Base-by-base conservation (phyloP, 345 rosid genomes). In the Raphanus raphanistrum region DNA sequence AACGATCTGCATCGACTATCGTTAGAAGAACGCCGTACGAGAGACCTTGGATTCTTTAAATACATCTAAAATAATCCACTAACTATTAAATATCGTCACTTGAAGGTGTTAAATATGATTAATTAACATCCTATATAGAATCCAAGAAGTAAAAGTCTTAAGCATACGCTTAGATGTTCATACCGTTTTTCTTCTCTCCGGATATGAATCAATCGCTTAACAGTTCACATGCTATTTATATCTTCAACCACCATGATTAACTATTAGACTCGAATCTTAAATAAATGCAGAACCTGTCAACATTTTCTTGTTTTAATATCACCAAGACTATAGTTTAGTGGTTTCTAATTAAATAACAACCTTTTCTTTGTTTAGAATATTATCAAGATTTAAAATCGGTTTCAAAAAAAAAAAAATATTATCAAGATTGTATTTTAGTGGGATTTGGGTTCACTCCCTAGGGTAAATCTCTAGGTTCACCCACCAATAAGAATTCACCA, bases 201-300 rank as follows among this genome's bases (percentile, higher is more conserved):
- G 41, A 12, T 62, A 61, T 62, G 43, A 69, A 69, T 15, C 65
- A 36, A n/a, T 63, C 41, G 29, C 36, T 69, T 68, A 57, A 21
- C 62, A 9, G 13, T 57, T 58, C 70, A 76, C 65, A 76, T 76
- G 75, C 64, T 33, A 76, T 35, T 52, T 69, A 69, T 69, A 48
- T 76, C 29, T 72, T 76, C 80, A 61, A 48, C 69, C 55, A 76
- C 26, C 61, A 60, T 76, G 36, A 48, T 61, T 76, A 69, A 57
- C 32, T 31, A 61, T n/a, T 50, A 32, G 9, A 43, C 61, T 45
- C 68, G 38, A 45, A 76, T 68, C 74, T 33, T 32, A 0, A 45
- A 48, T 60, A 33, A 76, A 68, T 76, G 79, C 63, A 48, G 32
- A 48, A 68, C 55, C 11, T 61, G 79, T 32, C 17, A 50, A 33